These are phyloP conservation scores for Candida tibetensis DNA, from an alignment of 805 yeast species.

Conservation along the genomic window DNA sequence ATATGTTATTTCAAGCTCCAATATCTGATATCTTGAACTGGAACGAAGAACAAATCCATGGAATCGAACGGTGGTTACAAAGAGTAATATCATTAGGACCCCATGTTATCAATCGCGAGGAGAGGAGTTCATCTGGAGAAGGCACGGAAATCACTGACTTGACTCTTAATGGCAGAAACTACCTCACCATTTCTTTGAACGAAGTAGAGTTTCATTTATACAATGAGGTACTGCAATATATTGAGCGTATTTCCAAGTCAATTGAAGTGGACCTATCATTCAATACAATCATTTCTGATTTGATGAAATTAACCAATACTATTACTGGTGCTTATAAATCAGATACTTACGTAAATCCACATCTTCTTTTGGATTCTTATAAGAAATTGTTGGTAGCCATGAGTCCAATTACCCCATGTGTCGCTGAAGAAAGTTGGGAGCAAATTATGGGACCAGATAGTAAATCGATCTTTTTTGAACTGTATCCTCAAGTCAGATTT, in stretches of 20 bases:
- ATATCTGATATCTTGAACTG: constrained; percentile 77
- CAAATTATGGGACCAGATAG: constrained; percentile 32
- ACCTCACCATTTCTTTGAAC: constrained; percentile 24
- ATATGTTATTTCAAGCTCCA: constrained; percentile 89
- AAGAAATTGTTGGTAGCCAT: constrained; percentile 57
- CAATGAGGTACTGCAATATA: constrained; percentile 50
- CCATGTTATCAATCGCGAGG: constrained; percentile 9
- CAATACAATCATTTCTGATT: constrained; percentile 86
- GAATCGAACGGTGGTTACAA: constrained; percentile 82
- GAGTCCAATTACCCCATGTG: constrained; percentile 80
- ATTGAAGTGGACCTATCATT: constrained; percentile 58
- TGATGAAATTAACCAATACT: constrained; percentile 73
- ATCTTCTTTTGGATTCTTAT: constrained; percentile 47
- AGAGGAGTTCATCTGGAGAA: constrained; percentile 1
- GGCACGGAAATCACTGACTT: constrained; percentile 14
- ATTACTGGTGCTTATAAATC: constrained; percentile 40
- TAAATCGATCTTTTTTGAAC: constrained; percentile 51
- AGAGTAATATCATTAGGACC: constrained; percentile 45
- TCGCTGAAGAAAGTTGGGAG: constrained; percentile 83
- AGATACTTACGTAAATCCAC: constrained; percentile 27
- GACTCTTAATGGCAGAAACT: constrained; percentile 16
- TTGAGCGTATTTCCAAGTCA: constrained; percentile 55
- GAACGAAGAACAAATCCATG: constrained; percentile 86
- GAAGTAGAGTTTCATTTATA: constrained; percentile 53
- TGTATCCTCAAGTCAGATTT: constrained; percentile 61